These are phyloP conservation scores for Letharia lupina DNA, from an alignment of 495 filamentous ascomycete species.

Conservation along the genomic window DNA sequence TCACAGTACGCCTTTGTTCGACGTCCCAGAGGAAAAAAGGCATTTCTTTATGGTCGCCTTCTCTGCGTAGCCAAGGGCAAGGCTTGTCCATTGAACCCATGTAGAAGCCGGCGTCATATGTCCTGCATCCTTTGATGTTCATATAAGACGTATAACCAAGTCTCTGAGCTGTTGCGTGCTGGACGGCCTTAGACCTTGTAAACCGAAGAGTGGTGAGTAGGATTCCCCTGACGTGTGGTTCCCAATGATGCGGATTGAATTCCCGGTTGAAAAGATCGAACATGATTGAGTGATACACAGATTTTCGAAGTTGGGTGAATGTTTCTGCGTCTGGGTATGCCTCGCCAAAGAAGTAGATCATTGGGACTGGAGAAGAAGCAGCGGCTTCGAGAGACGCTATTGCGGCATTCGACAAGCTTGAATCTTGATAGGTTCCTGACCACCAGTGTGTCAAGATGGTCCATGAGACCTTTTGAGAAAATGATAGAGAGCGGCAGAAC, in stretches of 20 bases:
- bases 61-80: not conserved
- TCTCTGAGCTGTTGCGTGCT: not conserved
- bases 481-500: not conserved
- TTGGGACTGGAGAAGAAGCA: not conserved
- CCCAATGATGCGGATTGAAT: conserved; percentile 4
- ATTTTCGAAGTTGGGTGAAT: not conserved
- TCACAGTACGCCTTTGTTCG: not conserved
- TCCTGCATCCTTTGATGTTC: not conserved
- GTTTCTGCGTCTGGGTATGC: not conserved
- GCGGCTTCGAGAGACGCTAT: not conserved
- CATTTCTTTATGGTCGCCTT: not conserved
- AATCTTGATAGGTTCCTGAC: not conserved
- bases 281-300: not conserved
- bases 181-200: not conserved
- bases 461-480: not conserved
- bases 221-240: not conserved
- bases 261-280: not conserved
- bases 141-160: not conserved
- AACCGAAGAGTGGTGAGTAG: not conserved
- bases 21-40: not conserved
- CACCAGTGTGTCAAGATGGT: not conserved
- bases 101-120: not conserved
- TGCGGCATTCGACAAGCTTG: not conserved
- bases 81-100: not conserved
- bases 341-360: not conserved